Evolutionary conservation across 768 basidiomycete genomes (phyloP).

Genomic region (Xerocomellus chrysenteron): DNA sequence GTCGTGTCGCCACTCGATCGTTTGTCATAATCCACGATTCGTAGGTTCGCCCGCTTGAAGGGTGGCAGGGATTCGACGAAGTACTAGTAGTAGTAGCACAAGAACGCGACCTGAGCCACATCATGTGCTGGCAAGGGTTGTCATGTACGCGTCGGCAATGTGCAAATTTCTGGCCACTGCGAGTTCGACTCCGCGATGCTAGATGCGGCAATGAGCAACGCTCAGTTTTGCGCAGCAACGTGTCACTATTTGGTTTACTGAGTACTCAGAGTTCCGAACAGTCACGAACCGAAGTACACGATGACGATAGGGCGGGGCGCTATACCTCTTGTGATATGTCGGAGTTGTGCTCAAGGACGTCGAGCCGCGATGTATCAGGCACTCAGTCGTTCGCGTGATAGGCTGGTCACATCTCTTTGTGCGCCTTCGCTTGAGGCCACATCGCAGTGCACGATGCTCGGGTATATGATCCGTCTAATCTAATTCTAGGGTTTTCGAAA

Average conservation of each 20-base stretch:
- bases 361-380: not conserved
- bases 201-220: too few species aligned
- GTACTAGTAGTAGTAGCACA: too few species aligned
- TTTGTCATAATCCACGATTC: not conserved
- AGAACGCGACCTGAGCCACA: too few species aligned
- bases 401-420: not conserved
- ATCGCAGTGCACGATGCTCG: not conserved
- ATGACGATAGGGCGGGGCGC: not conserved
- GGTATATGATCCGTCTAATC: constrained; percentile 2
- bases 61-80: not conserved
- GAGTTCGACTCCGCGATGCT: not conserved
- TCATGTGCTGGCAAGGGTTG: too few species aligned
- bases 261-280: not conserved
- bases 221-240: not conserved
- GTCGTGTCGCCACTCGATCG: not conserved
- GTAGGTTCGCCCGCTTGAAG: not conserved
- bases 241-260: not conserved
- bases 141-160: not conserved
- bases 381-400: not conserved
- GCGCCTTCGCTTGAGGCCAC: not conserved
- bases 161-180: not conserved
- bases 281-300: not conserved
- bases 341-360: not conserved
- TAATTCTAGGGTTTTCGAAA: not conserved
- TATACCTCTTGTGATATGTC: not conserved